These are phyloP conservation scores for Nothophytophthora sp. DNA, from an alignment of 352 stramenopile species.

Conservation along the genomic window DNA sequence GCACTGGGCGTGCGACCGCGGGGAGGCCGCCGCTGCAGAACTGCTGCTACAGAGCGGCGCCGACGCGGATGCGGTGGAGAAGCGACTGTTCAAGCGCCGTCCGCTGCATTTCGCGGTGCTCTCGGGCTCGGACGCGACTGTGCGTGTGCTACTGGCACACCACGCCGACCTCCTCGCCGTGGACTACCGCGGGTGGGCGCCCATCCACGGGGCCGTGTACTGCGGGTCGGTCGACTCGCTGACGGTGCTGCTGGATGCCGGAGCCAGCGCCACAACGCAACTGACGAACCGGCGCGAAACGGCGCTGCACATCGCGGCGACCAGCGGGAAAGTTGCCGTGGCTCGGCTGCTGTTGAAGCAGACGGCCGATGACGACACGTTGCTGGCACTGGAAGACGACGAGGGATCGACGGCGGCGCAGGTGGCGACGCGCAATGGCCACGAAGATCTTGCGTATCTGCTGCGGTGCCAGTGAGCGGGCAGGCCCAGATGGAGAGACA, in stretches of 20 bases:
- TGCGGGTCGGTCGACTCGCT: constrained; percentile 27
- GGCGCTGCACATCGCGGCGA: constrained; percentile 38
- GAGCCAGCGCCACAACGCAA: constrained; percentile 15
- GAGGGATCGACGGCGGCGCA: constrained; percentile 25
- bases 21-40: constrained; percentile 23
- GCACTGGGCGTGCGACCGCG: constrained; percentile 73
- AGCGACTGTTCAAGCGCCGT: constrained; percentile 65
- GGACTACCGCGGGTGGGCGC: constrained; percentile 64
- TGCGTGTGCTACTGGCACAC: constrained; percentile 40
- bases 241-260: constrained; percentile 21
- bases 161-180: constrained; percentile 35
- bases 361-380: background rate
- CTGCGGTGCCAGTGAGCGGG: constrained; percentile 1
- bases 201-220: constrained; percentile 59
- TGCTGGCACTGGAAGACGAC: constrained; percentile 20
- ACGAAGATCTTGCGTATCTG: constrained; percentile 26
- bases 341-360: constrained; percentile 24
- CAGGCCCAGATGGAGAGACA: background rate
- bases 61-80: constrained; percentile 58
- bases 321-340: constrained; percentile 20
- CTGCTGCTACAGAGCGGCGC: constrained; percentile 40
- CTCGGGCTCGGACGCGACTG: constrained; percentile 27
- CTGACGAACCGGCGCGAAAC: constrained; percentile 30
- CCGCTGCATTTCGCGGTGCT: constrained; percentile 70
- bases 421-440: constrained; percentile 21